Evolutionary conservation across 192 early-diverging fungal species (phyloP).

Genomic region (Haplosporangium gracile): DNA sequence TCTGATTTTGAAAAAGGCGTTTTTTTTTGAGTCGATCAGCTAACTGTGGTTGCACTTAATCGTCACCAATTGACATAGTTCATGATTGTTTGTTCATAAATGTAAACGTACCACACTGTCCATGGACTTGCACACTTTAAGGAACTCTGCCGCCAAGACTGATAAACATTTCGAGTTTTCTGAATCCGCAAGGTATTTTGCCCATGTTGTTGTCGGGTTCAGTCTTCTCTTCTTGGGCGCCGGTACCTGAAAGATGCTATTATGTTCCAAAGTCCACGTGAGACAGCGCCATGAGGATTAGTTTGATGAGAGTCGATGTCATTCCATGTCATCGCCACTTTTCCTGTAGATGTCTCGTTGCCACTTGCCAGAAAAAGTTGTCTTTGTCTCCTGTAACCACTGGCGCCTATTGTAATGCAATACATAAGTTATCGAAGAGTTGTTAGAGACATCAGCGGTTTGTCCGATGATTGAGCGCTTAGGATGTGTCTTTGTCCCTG

Average conservation of each 20-base stretch:
- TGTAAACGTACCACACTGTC: slow-evolving; percentile 32
- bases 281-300: not conserved
- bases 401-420: not conserved
- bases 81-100: not conserved
- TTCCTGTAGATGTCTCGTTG: not conserved
- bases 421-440: not conserved
- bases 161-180: slow-evolving; percentile 43
- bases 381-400: slow-evolving; percentile 2
- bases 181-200: slow-evolving; percentile 38
- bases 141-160: slow-evolving; percentile 38
- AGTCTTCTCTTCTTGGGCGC: slow-evolving; percentile 32
- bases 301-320: not conserved
- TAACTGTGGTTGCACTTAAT: not conserved
- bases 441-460: not conserved
- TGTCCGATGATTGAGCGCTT: not conserved
- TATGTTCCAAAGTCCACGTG: not conserved
- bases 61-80: too few species aligned
- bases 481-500: not conserved
- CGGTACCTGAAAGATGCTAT: slow-evolving; percentile 43
- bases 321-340: not conserved
- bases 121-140: slow-evolving; percentile 46
- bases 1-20: slow-evolving; percentile 1
- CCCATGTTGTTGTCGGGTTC: slow-evolving; percentile 32
- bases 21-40: not conserved
- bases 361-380: slow-evolving; percentile 37